Evolutionary conservation across 345 rosid genomes (phyloP).

Genomic region (Brassica rapa): DNA sequence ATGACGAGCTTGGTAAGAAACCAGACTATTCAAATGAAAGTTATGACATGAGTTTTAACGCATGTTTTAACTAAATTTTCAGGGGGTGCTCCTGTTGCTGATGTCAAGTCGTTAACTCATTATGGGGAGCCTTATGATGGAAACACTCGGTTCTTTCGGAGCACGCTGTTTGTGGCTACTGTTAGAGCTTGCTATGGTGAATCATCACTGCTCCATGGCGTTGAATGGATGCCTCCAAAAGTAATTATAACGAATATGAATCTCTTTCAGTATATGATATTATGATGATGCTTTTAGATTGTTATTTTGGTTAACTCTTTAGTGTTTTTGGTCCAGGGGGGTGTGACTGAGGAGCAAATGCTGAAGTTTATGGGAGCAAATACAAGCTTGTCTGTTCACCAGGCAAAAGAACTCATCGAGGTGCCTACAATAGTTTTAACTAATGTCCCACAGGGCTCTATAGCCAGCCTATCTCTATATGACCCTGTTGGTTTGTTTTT

Average conservation of each 20-base stretch:
- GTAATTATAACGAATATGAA: slow-evolving; percentile 43
- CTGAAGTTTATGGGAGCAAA: slow-evolving; percentile 96
- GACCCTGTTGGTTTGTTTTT: slow-evolving; percentile 22
- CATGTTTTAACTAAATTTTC: slow-evolving; percentile 32
- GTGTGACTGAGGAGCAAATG: slow-evolving; percentile 97
- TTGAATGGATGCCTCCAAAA: slow-evolving; percentile 99
- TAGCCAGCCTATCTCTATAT: neutral
- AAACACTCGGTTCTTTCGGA: slow-evolving; percentile 85
- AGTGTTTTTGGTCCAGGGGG: slow-evolving; percentile 53
- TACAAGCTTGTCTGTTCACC: slow-evolving; percentile 63
- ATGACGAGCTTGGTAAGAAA: slow-evolving; percentile 81
- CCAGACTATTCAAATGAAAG: too few species aligned
- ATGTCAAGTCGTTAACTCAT: slow-evolving; percentile 92
- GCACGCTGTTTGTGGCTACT: slow-evolving; percentile 85
- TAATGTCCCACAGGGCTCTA: slow-evolving; percentile 7
- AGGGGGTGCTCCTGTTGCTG: slow-evolving; percentile 86
- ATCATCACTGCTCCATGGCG: slow-evolving; percentile 95
- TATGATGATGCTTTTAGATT: slow-evolving; percentile 8
- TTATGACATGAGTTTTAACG: neutral
- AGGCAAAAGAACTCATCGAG: slow-evolving; percentile 90
- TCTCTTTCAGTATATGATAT: neutral
- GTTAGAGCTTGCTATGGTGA: slow-evolving; percentile 96
- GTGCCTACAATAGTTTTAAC: slow-evolving; percentile 43
- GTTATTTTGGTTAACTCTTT: neutral
- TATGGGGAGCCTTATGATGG: slow-evolving; percentile 99